Conservation (phyloP, 169 alveolate genomes). For the Eimeria acervulina region DNA sequence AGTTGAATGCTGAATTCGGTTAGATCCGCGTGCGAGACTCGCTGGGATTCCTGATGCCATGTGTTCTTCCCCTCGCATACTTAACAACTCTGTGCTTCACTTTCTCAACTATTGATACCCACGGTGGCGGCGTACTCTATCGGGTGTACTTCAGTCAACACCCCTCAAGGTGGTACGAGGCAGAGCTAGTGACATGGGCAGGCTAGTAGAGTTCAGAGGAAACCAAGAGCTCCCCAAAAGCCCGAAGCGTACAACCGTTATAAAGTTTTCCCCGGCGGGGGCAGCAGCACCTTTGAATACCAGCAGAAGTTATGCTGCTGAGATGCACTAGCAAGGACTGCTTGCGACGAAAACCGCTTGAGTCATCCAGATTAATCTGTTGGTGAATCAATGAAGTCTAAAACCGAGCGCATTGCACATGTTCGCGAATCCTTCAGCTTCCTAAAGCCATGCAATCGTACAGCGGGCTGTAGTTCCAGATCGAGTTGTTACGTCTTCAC, state of each 20-base stretch:
- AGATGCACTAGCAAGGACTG: background rate
- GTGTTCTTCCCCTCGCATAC: background rate
- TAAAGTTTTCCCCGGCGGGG: background rate
- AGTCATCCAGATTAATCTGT: background rate
- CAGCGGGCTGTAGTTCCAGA: too few relatives aligned
- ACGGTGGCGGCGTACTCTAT: background rate
- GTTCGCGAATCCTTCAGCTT: background rate
- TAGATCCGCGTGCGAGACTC: background rate
- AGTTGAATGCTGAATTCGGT: background rate
- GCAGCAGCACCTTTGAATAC: background rate
- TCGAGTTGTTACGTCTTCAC: too few relatives aligned
- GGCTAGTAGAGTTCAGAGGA: background rate
- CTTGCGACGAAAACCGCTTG: background rate
- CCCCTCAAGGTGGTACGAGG: background rate
- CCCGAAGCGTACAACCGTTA: background rate
- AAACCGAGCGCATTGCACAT: background rate
- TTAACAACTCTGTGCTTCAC: slow-evolving; percentile 2
- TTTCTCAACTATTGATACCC: background rate
- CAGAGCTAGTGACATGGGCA: too few relatives aligned
- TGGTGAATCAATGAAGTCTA: background rate
- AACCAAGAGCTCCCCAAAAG: background rate
- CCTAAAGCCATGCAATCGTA: background rate
- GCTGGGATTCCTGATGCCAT: background rate
- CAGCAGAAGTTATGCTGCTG: background rate
- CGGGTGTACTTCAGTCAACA: background rate